Conservation (phyloP, 2,329 filamentous ascomycete genomes). For the Alternaria solani region DNA sequence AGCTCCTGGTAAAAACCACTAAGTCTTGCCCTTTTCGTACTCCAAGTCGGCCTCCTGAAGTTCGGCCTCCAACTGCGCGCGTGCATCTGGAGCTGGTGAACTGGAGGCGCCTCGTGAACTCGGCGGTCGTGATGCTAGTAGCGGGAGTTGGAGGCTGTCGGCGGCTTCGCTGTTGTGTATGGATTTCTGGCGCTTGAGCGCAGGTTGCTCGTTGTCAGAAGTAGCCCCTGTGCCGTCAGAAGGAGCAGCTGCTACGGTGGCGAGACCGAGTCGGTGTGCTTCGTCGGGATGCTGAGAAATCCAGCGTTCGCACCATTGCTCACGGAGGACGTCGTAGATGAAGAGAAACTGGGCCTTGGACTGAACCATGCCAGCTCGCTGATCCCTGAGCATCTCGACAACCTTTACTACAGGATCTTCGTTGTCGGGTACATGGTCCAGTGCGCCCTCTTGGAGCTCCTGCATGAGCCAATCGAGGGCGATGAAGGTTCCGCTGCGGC, state of each 20-base stretch:
- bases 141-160: background rate
- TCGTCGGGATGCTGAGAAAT: constrained; percentile 39
- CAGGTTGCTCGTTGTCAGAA: constrained; percentile 31
- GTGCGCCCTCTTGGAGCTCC: constrained; percentile 77
- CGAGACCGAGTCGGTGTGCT: constrained; percentile 36
- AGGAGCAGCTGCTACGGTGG: background rate
- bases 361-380: constrained; percentile 96
- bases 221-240: background rate
- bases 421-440: constrained; percentile 60
- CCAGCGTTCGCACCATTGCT: constrained; percentile 71
- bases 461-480: constrained; percentile 89
- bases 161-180: constrained; percentile 19
- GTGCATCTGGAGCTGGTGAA: constrained; percentile 26
- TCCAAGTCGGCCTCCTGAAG: constrained; percentile 39
- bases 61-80: constrained; percentile 46
- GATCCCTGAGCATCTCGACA: constrained; percentile 81
- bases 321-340: constrained; percentile 84
- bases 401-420: constrained; percentile 78
- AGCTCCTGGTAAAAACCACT: constrained; percentile 9
- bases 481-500: constrained; percentile 94
- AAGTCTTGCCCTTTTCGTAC: constrained; percentile 41
- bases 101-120: constrained; percentile 9
- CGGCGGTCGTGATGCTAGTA: constrained; percentile 6
- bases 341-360: constrained; percentile 84
- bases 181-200: constrained; percentile 42